These are phyloP conservation scores for Aspergillus ibericus DNA, from an alignment of 2,329 filamentous ascomycete species.

Conservation along the genomic window DNA sequence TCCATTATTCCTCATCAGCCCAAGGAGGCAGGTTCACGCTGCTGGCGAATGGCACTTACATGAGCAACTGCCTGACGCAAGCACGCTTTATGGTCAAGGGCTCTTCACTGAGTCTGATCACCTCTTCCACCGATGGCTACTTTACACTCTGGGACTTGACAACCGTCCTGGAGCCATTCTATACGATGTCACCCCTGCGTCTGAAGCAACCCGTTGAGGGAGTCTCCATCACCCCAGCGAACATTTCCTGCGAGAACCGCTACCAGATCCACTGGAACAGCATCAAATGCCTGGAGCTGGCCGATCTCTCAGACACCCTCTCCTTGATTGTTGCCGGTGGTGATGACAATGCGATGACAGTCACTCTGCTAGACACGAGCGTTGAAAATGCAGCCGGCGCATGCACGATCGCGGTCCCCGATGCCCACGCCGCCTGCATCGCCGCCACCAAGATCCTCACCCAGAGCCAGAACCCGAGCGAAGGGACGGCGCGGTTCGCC, in stretches of 20 bases:
- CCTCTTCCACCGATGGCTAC: conserved; percentile 79
- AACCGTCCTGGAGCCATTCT: conserved; percentile 29
- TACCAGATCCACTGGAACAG: conserved; percentile 73
- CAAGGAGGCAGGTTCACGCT: conserved; percentile 36
- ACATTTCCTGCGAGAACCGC: conserved; percentile 36
- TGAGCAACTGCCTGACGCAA: conserved; percentile 74
- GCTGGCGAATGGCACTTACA: conserved; percentile 61
- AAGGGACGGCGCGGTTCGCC: conserved; percentile 16
- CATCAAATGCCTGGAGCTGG: conserved; percentile 60
- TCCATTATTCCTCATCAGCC: conserved; percentile 38
- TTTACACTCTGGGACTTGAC: conserved; percentile 61
- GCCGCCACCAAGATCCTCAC: conserved; percentile 40
- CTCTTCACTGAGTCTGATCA: conserved; percentile 52
- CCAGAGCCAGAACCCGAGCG: conserved; percentile 3
- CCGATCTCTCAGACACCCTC: conserved; percentile 32
- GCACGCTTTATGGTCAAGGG: conserved; percentile 39
- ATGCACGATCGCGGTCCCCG: conserved; percentile 37
- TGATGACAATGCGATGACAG: conserved; percentile 79
- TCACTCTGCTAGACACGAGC: conserved; percentile 48
- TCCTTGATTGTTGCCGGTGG: conserved; percentile 71
- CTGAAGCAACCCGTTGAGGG: conserved; percentile 27
- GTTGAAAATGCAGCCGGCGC: conserved; percentile 21
- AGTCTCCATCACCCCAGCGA: conserved; percentile 15
- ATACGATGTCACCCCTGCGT: conserved; percentile 23
- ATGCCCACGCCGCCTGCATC: conserved; percentile 48